Percentiles rank a stretch among this genome's conserved stretches.
Conservation (phyloP, 1,284 basidiomycete species). For the Leccinum subrobustum region DNA sequence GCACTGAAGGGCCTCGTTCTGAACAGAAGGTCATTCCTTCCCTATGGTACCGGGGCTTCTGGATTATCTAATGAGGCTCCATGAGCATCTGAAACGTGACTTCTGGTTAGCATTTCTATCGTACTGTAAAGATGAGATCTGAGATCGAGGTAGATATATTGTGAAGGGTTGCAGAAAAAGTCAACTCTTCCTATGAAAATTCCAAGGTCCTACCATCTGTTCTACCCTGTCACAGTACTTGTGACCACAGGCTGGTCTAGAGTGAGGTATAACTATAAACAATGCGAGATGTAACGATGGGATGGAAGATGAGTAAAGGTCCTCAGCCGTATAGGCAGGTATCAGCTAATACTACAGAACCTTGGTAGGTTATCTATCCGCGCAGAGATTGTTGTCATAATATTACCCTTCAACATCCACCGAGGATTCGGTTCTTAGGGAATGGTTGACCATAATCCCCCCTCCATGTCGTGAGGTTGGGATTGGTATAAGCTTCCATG, state of each 20-base stretch:
- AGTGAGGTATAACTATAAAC: background rate
- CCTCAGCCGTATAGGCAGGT: too few relatives aligned
- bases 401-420: slow-evolving; percentile 25
- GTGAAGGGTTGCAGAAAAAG: background rate
- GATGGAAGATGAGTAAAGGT: background rate
- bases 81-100: background rate
- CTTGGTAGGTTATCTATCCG: background rate
- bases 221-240: background rate
- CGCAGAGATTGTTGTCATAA: background rate
- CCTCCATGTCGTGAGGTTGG: slow-evolving; percentile 42
- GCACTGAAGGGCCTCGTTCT: slow-evolving; percentile 56
- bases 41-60: slow-evolving; percentile 2
- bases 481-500: slow-evolving; percentile 41
- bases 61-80: slow-evolving; percentile 8
- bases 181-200: background rate
- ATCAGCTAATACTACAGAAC: background rate
- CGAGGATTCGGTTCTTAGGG: slow-evolving; percentile 34
- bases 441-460: slow-evolving; percentile 35
- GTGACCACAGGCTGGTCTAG: background rate
- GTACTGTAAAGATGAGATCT: background rate
- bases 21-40: slow-evolving; percentile 40
- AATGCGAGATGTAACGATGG: slow-evolving; percentile 2
- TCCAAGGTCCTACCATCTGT: background rate
- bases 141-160: background rate
- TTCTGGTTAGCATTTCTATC: background rate